Evolutionary conservation across 2,329 filamentous ascomycete genomes (phyloP), one percentile per base, ranked within the genome.

Genomic region (Harringtonia lauricola): DNA sequence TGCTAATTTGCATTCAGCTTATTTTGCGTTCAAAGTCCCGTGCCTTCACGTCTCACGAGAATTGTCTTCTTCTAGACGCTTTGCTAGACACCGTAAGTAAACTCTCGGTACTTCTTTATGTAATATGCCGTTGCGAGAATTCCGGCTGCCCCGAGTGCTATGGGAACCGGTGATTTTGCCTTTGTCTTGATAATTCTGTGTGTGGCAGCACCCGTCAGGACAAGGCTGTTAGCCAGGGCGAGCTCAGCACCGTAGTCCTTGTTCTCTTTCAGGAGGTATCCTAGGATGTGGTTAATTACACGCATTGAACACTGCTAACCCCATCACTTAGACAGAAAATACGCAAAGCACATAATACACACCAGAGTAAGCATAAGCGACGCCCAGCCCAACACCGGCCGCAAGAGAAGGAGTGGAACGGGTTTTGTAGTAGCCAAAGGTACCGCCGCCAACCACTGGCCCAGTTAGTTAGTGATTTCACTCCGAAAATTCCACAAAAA

Each of bases 61-160:
- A n/a, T n/a, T n/a, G n/a, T n/a, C n/a, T n/a, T n/a, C n/a, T n/a
- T n/a, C n/a, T n/a, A n/a, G n/a, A n/a, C n/a, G n/a, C n/a, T n/a
- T n/a, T n/a, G n/a, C 40, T 42, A 42, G n/a, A 42, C 41, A 26
- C 41, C 41, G n/a, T 42, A 42, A 7, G 41, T 42, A 13, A 42
- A 42, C 41, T 42, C 41, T 15, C 34, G 33, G 41, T 42, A 42
- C 34, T 42, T 42, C 24, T 42, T 42, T 17, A 28, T 15, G 34
- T 42, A 42, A 34, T 42, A 42, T 13, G 7, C 24, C 14, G 41
- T 42, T 4, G 41, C 41, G n/a, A 42, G 18, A 10, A 30, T 18
- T 7, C 41, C 41, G 14, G 34, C 34, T 8, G 34, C 34, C n/a
- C 41, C 41, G 13, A 42, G 41, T 12, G 34, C 41, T 15, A 42